These are phyloP conservation scores for Aspergillus oerlinghausenensis DNA, from an alignment of 2,329 filamentous ascomycete species.

Conservation along the genomic window DNA sequence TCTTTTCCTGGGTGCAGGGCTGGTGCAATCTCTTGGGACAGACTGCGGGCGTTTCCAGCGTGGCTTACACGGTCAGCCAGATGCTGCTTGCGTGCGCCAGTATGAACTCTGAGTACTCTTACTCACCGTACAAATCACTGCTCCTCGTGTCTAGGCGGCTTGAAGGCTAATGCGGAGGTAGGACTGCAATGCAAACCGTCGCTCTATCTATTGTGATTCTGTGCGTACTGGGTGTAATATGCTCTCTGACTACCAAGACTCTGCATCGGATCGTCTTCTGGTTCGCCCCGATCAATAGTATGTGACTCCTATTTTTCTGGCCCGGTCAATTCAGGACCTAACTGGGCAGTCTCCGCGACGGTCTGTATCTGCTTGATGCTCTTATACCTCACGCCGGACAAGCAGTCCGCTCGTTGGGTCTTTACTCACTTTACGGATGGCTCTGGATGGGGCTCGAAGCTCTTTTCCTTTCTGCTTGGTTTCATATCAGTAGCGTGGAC, in stretches of 20 bases:
- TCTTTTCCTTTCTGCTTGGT: conserved; percentile 60
- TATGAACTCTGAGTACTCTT: conserved; percentile 58
- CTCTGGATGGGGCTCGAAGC: conserved; percentile 58
- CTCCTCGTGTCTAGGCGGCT: not conserved
- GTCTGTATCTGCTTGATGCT: conserved; percentile 57
- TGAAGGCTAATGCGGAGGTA: conserved; percentile 24
- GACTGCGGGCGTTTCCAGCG: conserved; percentile 58
- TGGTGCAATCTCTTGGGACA: conserved; percentile 65
- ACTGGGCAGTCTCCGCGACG: conserved; percentile 50
- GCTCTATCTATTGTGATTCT: conserved; percentile 54
- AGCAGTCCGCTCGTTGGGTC: conserved; percentile 56
- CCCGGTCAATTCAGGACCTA: not conserved
- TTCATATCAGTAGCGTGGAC: conserved; percentile 46
- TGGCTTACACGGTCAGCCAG: conserved; percentile 60
- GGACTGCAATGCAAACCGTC: conserved; percentile 56
- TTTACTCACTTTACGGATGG: conserved; percentile 59
- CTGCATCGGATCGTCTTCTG: conserved; percentile 58
- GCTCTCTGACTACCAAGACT: conserved; percentile 57
- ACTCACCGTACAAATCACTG: conserved; percentile 48
- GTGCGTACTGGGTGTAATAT: conserved; percentile 54
- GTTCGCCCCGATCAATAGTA: conserved; percentile 64
- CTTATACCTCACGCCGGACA: conserved; percentile 55
- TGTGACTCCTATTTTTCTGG: conserved; percentile 5
- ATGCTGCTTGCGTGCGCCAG: conserved; percentile 59
- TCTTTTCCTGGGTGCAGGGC: conserved; percentile 63